Conservation (phyloP, 768 basidiomycete genomes). For the Boletus patriciae region DNA sequence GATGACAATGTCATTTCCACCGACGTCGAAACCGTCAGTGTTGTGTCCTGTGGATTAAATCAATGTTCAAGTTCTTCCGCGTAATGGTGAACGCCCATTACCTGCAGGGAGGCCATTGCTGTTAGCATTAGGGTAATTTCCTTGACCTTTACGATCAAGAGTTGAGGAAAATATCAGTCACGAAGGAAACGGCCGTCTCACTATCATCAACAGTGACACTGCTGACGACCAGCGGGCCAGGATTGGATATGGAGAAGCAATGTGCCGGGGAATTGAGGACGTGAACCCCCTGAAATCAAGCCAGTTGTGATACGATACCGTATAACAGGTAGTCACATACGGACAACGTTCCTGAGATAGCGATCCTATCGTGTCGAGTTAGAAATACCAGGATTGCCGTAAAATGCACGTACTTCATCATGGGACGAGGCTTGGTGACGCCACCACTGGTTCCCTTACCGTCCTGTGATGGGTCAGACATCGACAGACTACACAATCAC, state of each 20-base stretch:
- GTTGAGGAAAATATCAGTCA: background rate
- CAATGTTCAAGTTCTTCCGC: background rate
- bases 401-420: constrained; percentile 39
- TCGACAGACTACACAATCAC: background rate
- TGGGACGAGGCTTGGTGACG: constrained; percentile 32
- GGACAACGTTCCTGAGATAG: constrained; percentile 41
- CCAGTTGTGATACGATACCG: background rate
- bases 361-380: constrained; percentile 29
- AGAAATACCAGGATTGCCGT: background rate
- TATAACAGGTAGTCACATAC: constrained; percentile 21
- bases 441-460: constrained; percentile 20
- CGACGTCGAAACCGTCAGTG: constrained; percentile 52
- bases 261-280: constrained; percentile 43
- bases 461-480: constrained; percentile 21
- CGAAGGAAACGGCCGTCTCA: constrained; percentile 28
- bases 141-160: constrained; percentile 42
- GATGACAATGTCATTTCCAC: constrained; percentile 39
- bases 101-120: constrained; percentile 53
- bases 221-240: constrained; percentile 41
- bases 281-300: constrained; percentile 30
- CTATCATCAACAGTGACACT: constrained; percentile 56
- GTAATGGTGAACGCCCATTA: background rate
- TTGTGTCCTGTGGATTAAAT: constrained; percentile 38
- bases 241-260: constrained; percentile 32
- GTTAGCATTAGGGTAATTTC: constrained; percentile 50